Evolutionary conservation across 768 basidiomycete species (phyloP).

Genomic region (Pisolithus microcarpus): DNA sequence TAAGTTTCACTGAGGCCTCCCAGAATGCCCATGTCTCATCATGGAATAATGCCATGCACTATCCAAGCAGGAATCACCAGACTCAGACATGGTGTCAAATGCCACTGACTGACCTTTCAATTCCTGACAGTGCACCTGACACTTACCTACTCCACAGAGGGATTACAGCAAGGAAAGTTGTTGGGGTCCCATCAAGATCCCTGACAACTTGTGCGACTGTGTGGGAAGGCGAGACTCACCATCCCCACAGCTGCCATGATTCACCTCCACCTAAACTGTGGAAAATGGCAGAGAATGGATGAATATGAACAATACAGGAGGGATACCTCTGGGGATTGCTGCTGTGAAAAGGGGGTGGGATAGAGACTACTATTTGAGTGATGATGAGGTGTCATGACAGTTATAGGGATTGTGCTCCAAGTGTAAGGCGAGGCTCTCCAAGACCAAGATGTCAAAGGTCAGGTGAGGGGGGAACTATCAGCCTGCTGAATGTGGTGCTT

Average conservation of each 20-base stretch:
- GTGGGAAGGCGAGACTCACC: constrained; percentile 10
- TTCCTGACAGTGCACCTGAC: constrained; percentile 20
- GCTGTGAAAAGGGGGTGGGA: constrained; percentile 7
- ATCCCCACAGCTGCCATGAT: background rate
- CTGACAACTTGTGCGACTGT: constrained; percentile 24
- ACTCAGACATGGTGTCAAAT: constrained; percentile 33
- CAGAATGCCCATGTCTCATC: constrained; percentile 85
- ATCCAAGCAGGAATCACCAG: constrained; percentile 58
- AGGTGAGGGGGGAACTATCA: constrained; percentile 59
- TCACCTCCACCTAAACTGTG: constrained; percentile 10
- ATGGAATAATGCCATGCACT: constrained; percentile 91
- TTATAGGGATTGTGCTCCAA: constrained; percentile 16
- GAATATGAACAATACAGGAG: constrained; percentile 17
- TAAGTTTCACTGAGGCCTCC: constrained; percentile 28
- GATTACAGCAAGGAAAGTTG: constrained; percentile 10
- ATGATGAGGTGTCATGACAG: constrained; percentile 15
- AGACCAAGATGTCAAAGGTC: constrained; percentile 14
- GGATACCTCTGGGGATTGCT: constrained; percentile 16
- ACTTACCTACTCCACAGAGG: constrained; percentile 28
- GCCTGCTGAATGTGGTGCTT: constrained; percentile 91
- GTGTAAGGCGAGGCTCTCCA: constrained; percentile 9
- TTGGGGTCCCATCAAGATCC: constrained; percentile 15
- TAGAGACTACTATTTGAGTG: constrained; percentile 9
- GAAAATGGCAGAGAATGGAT: constrained; percentile 8
- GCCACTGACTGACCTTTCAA: constrained; percentile 32